A percentile compares a stretch with the other conserved stretches of the same genome.
phyloP scores from a whole-genome alignment of 129 eudicot species.

The Chrysanthemum makinoi region DNA sequence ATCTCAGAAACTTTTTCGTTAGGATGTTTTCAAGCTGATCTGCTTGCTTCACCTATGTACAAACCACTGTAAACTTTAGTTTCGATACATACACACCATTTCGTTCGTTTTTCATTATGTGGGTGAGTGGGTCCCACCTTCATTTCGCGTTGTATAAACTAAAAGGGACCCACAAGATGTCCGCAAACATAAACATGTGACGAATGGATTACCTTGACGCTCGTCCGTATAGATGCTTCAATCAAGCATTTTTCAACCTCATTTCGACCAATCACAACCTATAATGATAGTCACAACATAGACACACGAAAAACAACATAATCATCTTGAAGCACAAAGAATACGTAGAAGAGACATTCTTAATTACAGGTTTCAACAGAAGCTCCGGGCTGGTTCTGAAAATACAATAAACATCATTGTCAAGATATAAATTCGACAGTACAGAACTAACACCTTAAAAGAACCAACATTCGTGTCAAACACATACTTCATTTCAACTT shows the following conservation, averaged over 20 bases:
- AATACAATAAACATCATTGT: too few species aligned
- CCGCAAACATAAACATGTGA: background rate
- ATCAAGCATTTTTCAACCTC: slow-evolving; percentile 96
- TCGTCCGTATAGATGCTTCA: slow-evolving; percentile 86
- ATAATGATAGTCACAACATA: slow-evolving; percentile 55
- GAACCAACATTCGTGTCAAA: too few species aligned
- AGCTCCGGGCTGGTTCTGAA: slow-evolving; percentile 98
- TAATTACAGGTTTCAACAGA: slow-evolving; percentile 86
- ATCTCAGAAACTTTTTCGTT: slow-evolving; percentile 84
- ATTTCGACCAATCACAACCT: slow-evolving; percentile 93
- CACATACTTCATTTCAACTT: too few species aligned
- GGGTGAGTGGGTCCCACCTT: too few species aligned
- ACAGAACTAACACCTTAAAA: too few species aligned
- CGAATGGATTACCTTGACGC: slow-evolving; percentile 57
- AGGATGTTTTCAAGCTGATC: slow-evolving; percentile 95
- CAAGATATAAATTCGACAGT: too few species aligned
- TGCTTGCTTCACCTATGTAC: slow-evolving; percentile 77
- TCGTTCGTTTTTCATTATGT: too few species aligned
- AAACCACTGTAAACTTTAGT: background rate
- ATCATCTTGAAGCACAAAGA: background rate
- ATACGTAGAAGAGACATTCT: slow-evolving; percentile 11
- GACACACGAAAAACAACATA: slow-evolving; percentile 56
- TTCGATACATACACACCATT: too few species aligned
- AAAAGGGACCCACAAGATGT: background rate
- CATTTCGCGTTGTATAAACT: too few species aligned